Conservation (phyloP, 192 early-diverging fungal genomes). For the Spinellus fusiger region DNA sequence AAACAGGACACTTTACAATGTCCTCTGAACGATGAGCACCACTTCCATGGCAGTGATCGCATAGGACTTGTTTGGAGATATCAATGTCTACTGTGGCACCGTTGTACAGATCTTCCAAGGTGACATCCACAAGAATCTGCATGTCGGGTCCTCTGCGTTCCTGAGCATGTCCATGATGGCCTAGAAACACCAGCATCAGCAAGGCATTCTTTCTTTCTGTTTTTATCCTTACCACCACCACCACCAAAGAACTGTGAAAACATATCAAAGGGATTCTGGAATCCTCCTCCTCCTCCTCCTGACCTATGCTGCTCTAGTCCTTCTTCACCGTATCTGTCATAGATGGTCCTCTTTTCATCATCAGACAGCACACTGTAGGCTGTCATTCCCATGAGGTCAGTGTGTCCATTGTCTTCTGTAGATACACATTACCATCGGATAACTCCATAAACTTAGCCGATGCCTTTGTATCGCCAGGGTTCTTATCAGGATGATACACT, state of each 20-base stretch:
- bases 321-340: conserved; percentile 96
- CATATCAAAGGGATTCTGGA: conserved; percentile 97
- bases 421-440: not conserved
- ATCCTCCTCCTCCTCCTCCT: conserved; percentile 43
- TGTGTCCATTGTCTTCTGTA: not conserved
- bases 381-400: conserved; percentile 14
- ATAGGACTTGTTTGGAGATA: conserved; percentile 90
- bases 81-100: conserved; percentile 85
- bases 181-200: too few species aligned
- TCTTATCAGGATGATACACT: conserved; percentile 85
- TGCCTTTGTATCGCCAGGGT: conserved; percentile 48
- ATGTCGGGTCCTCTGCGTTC: conserved; percentile 85
- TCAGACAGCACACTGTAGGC: conserved; percentile 94
- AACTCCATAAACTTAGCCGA: conserved; percentile 17
- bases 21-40: conserved; percentile 84
- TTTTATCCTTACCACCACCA: too few species aligned
- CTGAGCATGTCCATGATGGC: conserved; percentile 15
- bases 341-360: conserved; percentile 86
- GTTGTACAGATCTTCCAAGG: conserved; percentile 86
- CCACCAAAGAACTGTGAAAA: conserved; percentile 88
- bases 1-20: conserved; percentile 73
- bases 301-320: conserved; percentile 73
- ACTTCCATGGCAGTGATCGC: conserved; percentile 86
- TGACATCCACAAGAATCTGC: conserved; percentile 71
- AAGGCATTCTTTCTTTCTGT: too few species aligned